Evolutionary conservation across 208 protist genomes (phyloP).

Genomic region (Balamuthia mandrillaris): DNA sequence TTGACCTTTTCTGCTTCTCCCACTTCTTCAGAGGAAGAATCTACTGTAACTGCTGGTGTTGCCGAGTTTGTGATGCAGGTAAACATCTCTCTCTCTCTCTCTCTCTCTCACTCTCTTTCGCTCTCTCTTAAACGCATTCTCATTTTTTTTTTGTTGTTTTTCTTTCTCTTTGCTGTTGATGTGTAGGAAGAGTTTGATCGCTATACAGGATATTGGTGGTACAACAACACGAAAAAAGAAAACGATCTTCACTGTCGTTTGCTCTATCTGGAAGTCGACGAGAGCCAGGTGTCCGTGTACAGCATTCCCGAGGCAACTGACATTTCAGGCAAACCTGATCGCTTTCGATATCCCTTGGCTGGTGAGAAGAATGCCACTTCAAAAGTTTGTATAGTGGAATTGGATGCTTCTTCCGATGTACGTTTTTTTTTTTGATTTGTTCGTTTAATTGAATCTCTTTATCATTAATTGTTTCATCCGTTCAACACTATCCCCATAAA

Average conservation of each 20-base stretch:
- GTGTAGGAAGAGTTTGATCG: conserved; percentile 63
- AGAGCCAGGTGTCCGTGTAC: conserved; percentile 30
- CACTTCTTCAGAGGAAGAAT: not conserved
- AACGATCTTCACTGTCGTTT: not conserved
- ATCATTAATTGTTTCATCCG: not conserved
- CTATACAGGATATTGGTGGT: conserved; percentile 62
- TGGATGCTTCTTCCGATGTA: not conserved
- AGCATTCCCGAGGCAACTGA: not conserved
- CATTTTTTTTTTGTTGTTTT: too few species aligned
- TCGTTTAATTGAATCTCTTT: not conserved
- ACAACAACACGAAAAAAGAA: not conserved
- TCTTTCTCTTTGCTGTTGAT: too few species aligned
- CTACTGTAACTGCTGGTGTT: conserved; percentile 20
- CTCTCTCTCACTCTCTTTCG: too few species aligned
- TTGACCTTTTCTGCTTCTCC: not conserved
- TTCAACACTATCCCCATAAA: not conserved
- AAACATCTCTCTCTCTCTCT: too few species aligned
- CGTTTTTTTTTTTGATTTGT: not conserved
- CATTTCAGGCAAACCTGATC: not conserved
- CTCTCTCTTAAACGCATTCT: too few species aligned
- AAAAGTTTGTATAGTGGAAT: not conserved
- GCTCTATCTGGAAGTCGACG: conserved; percentile 39
- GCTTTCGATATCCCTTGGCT: not conserved
- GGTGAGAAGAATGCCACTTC: conserved; percentile 33
- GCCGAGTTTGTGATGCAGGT: conserved; percentile 50